Base-by-base conservation (phyloP, 2,329 filamentous ascomycete species). In the Paraphaeosphaeria minitans region DNA sequence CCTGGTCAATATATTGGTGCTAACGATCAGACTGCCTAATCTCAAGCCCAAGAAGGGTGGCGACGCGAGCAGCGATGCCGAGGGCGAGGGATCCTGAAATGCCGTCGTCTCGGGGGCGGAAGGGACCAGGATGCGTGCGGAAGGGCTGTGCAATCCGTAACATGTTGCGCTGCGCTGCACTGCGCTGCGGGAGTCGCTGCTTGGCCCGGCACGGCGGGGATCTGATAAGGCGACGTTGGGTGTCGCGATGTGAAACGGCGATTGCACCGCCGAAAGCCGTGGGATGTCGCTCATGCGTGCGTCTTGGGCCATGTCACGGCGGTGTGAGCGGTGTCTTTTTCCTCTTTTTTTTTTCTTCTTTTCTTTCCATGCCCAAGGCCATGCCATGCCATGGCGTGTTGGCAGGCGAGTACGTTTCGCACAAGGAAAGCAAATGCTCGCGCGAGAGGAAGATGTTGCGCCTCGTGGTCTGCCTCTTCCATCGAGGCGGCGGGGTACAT, bases 21-120 rank as follows among this genome's bases (percentile, higher is more conserved):
- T 83, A 37, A 81, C 83, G 0, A 77, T 89, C 22, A 82, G 78
- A 67, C 67, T 90, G 65, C 86, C 85, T 1, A 79, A 81, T 53
- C 51, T 77, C 45, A 68, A 66, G 53, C 67, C 64, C 55, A 68
- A 64, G 39, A 29, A 65, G 19, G 41, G 41, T n/a, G 41, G 41
- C 19, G 41, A 43, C 22, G 19, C 19, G 8, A n/a, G 41, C 41
- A 19, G 19, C n/a, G 41, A 43, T 12, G 41, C 19, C 7, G 19
- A 43, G 10, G 41, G 8, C 10, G 41, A 12, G 19, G 41, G 3
- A 22, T 22, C 41, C 2, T 43, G 19, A 22, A 12, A 2, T 39
- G 13, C 16, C 35, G 35, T 31, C 9, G 29, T 31, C 29, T 31
- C 29, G 29, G n/a, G 27, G 29, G 29, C 29, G 8, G 4, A 12